Conservation (phyloP, 2,329 filamentous ascomycete genomes). For the Byssothecium circinans region DNA sequence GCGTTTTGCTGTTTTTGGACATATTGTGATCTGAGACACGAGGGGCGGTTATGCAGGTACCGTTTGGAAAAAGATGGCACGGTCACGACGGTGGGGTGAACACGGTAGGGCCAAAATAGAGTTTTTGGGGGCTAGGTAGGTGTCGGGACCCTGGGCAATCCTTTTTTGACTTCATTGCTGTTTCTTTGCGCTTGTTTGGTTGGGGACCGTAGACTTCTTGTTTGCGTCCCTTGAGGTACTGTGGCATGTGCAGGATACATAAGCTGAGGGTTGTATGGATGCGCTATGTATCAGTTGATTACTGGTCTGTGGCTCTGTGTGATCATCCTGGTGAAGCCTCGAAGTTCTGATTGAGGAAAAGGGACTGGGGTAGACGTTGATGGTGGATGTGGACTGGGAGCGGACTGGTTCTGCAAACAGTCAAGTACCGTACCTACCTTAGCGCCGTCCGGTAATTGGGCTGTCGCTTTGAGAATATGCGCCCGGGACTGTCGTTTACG, state of each 20-base stretch:
- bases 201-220: background rate
- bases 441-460: background rate
- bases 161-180: no score
- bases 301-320: no score
- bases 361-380: background rate
- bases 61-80: background rate
- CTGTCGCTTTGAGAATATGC: background rate
- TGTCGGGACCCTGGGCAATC: no score
- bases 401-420: no score
- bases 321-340: no score
- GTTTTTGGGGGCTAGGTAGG: slow-evolving; percentile 8
- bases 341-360: background rate
- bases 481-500: background rate
- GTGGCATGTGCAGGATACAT: background rate
- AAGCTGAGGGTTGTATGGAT: no score
- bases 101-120: slow-evolving; percentile 5
- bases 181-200: background rate
- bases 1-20: slow-evolving; percentile 1
- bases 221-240: background rate
- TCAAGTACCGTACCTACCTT: background rate
- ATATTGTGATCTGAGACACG: background rate
- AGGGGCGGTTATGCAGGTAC: slow-evolving; percentile 15
- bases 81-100: background rate
- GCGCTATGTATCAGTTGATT: no score
- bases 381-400: background rate